Percentiles rank a stretch among this genome's conserved stretches.
Evolutionary conservation across 352 stramenopile genomes (phyloP).

Genomic region (Halophytophthora polymorphica): DNA sequence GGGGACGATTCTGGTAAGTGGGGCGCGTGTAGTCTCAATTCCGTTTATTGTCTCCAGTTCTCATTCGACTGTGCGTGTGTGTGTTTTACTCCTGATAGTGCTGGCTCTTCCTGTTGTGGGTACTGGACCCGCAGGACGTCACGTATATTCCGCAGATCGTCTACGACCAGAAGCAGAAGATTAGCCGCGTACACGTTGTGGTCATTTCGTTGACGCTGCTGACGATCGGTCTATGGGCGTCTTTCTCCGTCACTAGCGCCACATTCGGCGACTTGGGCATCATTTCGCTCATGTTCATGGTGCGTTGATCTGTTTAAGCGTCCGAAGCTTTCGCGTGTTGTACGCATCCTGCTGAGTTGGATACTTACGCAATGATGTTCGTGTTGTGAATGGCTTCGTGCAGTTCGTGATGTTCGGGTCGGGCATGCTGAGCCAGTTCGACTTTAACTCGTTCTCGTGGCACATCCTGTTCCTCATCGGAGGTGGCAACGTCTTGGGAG

Average conservation of each 20-base stretch:
- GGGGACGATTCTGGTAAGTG: conserved; percentile 72
- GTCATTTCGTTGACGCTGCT: conserved; percentile 88
- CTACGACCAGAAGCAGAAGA: conserved; percentile 89
- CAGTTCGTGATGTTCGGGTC: conserved; percentile 88
- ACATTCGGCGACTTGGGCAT: conserved; percentile 92
- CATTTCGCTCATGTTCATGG: conserved; percentile 91
- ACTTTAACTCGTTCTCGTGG: conserved; percentile 94
- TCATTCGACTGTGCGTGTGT: background rate
- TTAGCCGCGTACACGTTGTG: conserved; percentile 86
- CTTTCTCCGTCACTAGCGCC: conserved; percentile 78
- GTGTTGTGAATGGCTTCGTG: background rate
- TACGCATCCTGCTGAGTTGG: background rate
- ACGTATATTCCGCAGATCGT: conserved; percentile 91
- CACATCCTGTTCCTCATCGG: conserved; percentile 92
- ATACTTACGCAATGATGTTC: background rate
- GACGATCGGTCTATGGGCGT: conserved; percentile 90
- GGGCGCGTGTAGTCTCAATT: background rate
- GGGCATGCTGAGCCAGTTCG: conserved; percentile 88
- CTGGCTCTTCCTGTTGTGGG: conserved; percentile 88
- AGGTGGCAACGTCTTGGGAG: conserved; percentile 89
- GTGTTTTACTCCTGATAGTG: conserved; percentile 33
- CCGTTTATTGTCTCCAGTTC: background rate
- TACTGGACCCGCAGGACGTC: conserved; percentile 84
- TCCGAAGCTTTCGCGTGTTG: background rate
- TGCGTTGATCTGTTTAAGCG: conserved; percentile 14